Conservation (phyloP, 176 grass and related monocot species). For the Eleusine indica region DNA sequence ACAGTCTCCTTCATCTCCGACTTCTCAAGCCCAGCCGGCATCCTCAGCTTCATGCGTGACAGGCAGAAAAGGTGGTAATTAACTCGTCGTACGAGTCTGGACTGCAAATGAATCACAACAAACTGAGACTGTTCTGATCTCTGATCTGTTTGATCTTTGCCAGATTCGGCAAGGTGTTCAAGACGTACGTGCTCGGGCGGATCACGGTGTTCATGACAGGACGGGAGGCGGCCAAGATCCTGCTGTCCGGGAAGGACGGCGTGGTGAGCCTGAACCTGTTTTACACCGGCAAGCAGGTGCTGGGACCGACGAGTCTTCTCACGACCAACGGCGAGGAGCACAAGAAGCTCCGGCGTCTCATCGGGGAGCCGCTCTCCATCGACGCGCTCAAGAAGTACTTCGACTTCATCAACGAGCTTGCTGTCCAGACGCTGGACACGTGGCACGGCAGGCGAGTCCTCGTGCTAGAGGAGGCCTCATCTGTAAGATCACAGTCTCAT, state of each 20-base stretch:
- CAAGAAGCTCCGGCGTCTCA: slow-evolving; percentile 64
- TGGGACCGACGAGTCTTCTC: slow-evolving; percentile 66
- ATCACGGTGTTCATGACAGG: slow-evolving; percentile 71
- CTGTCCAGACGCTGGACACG: slow-evolving; percentile 47
- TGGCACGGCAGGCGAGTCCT: slow-evolving; percentile 54
- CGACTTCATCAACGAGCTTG: slow-evolving; percentile 54
- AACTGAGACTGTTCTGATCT: background rate
- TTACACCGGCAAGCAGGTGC: slow-evolving; percentile 74
- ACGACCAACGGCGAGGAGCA: slow-evolving; percentile 74
- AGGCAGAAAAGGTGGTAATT: slow-evolving; percentile 43
- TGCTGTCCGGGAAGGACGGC: slow-evolving; percentile 76
- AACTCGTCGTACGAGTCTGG: too few species aligned
- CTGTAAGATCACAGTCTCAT: slow-evolving; percentile 20
- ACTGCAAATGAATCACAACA: too few species aligned
- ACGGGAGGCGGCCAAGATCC: slow-evolving; percentile 64
- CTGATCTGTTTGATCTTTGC: background rate
- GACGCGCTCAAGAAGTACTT: slow-evolving; percentile 66
- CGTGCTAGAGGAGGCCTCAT: slow-evolving; percentile 62
- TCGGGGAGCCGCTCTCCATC: slow-evolving; percentile 64
- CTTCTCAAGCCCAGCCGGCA: slow-evolving; percentile 57
- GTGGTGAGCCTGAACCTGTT: slow-evolving; percentile 71
- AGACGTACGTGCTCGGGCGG: slow-evolving; percentile 65
- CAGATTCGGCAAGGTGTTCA: slow-evolving; percentile 79
- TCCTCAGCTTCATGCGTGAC: slow-evolving; percentile 69
- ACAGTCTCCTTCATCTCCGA: slow-evolving; percentile 69